Evolutionary conservation across 495 filamentous ascomycete genomes (phyloP).

Genomic region (Neurospora sp.): DNA sequence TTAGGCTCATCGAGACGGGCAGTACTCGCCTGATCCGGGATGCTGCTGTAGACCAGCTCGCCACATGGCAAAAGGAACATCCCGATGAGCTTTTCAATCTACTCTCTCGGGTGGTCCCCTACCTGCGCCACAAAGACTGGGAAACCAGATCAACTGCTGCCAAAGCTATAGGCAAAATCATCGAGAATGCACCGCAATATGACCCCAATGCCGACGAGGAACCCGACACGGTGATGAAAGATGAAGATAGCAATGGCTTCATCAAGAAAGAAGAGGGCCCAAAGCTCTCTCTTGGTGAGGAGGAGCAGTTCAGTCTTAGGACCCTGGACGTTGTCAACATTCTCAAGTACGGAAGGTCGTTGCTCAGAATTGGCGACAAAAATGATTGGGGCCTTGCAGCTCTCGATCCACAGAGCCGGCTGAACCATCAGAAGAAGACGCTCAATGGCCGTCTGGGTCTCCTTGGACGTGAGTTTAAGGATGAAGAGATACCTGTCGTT

Average conservation of each 20-base stretch:
- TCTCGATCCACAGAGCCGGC: conserved; percentile 67
- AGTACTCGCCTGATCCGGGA: conserved; percentile 91
- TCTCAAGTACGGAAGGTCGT: conserved; percentile 66
- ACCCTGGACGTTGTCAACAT: conserved; percentile 69
- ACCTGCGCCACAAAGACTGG: conserved; percentile 87
- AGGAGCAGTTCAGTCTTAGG: conserved; percentile 52
- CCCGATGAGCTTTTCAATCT: conserved; percentile 96
- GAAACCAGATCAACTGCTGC: conserved; percentile 86
- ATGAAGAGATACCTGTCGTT: conserved; percentile 59
- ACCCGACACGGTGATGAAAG: conserved; percentile 35
- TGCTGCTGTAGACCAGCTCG: conserved; percentile 91
- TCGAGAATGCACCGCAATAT: conserved; percentile 76
- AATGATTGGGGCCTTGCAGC: conserved; percentile 74
- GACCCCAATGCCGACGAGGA: conserved; percentile 67
- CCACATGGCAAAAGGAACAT: conserved; percentile 93
- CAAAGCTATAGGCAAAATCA: conserved; percentile 85
- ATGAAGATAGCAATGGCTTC: conserved; percentile 27
- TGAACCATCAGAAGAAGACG: conserved; percentile 82
- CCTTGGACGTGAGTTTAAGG: conserved; percentile 65
- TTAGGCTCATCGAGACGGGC: conserved; percentile 86
- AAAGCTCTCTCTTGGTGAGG: background rate
- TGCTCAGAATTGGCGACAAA: conserved; percentile 65
- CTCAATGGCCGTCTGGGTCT: conserved; percentile 75
- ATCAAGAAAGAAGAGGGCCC: conserved; percentile 42
- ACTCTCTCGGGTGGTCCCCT: conserved; percentile 88